These are phyloP conservation scores for Candida incommunis DNA, from an alignment of 805 yeast genomes.

Conservation along the genomic window DNA sequence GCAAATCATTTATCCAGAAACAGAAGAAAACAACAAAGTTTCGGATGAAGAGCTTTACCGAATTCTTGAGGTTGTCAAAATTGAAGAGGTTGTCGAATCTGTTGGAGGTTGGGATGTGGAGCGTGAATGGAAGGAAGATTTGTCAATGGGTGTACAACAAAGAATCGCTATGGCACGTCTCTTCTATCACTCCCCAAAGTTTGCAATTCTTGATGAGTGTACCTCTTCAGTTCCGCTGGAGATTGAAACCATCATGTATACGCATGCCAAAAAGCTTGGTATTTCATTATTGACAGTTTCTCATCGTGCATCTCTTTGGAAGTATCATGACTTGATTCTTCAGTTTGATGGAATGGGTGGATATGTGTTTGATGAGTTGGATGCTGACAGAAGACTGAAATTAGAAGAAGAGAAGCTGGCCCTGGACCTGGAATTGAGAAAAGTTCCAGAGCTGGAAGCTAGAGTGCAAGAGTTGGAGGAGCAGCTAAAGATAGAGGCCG, in stretches of 20 bases:
- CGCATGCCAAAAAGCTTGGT: constrained; percentile 63
- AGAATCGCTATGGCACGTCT: constrained; percentile 85
- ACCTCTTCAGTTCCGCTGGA: constrained; percentile 88
- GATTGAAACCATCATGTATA: constrained; percentile 80
- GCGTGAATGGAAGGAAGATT: constrained; percentile 78
- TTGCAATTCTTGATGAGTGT: constrained; percentile 92
- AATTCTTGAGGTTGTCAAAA: constrained; percentile 22
- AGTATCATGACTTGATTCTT: constrained; percentile 68
- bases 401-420: constrained; percentile 66
- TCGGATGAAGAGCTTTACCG: constrained; percentile 22
- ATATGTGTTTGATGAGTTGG: constrained; percentile 44
- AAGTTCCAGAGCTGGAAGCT: constrained; percentile 50
- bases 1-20: constrained; percentile 80
- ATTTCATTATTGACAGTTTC: constrained; percentile 83
- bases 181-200: constrained; percentile 80
- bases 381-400: constrained; percentile 57
- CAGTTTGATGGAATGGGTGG: constrained; percentile 81
- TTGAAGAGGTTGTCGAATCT: constrained; percentile 20
- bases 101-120: constrained; percentile 50
- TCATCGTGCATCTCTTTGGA: constrained; percentile 86
- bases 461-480: constrained; percentile 43
- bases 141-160: constrained; percentile 87
- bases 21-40: constrained; percentile 32
- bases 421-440: constrained; percentile 57
- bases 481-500: not conserved